Conservation (phyloP, 768 basidiomycete genomes). For the Infundibulicybe gibba region DNA sequence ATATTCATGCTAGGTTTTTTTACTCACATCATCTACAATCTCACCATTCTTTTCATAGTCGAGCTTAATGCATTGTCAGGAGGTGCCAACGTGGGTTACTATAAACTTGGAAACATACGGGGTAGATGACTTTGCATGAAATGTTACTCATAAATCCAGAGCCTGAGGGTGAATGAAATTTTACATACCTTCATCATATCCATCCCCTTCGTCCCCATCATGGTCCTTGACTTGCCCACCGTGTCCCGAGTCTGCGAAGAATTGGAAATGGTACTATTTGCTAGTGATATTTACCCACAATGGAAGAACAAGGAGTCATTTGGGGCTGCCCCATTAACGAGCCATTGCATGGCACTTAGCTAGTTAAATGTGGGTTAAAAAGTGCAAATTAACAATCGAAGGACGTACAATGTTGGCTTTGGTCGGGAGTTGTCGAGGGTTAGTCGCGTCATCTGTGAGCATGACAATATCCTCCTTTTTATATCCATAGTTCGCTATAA, state of each 20-base stretch:
- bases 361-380: slow-evolving; percentile 17
- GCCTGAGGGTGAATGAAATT: neutral
- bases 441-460: slow-evolving; percentile 71
- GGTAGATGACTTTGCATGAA: slow-evolving; percentile 77
- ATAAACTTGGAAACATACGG: slow-evolving; percentile 48
- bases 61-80: slow-evolving; percentile 21
- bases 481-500: slow-evolving; percentile 60
- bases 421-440: slow-evolving; percentile 70
- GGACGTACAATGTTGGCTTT: slow-evolving; percentile 68
- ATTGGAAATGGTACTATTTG: neutral
- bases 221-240: slow-evolving; percentile 86
- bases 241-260: slow-evolving; percentile 79
- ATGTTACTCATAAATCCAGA: neutral
- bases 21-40: slow-evolving; percentile 82
- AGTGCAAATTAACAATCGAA: neutral
- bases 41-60: slow-evolving; percentile 60
- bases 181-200: slow-evolving; percentile 69
- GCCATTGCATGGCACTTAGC: slow-evolving; percentile 86
- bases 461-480: slow-evolving; percentile 78
- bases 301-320: slow-evolving; percentile 92
- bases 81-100: neutral
- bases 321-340: slow-evolving; percentile 74
- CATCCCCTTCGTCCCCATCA: slow-evolving; percentile 84
- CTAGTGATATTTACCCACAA: slow-evolving; percentile 40
- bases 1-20: neutral